A percentile compares a stretch with the other conserved stretches of the same genome.
Conservation (phyloP, 106 monocot species). For the Acorus gramineus region DNA sequence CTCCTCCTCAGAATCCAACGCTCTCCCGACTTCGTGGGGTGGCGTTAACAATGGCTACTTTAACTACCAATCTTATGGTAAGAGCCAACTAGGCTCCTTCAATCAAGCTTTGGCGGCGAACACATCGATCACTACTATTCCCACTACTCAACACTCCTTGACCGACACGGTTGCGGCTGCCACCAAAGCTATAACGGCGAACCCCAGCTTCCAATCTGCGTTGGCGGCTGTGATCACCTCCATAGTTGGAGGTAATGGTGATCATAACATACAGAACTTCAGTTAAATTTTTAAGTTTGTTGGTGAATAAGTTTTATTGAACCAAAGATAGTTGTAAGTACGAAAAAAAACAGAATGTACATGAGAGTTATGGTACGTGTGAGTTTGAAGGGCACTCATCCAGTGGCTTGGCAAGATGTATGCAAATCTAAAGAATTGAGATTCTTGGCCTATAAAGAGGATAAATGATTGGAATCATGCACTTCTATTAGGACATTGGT, state of each 20-base stretch:
- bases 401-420: no score
- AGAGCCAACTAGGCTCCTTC: background rate
- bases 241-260: constrained; percentile 23
- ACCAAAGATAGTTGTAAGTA: constrained; percentile 4
- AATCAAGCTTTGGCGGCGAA: constrained; percentile 12
- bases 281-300: constrained; percentile 2
- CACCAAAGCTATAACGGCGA: constrained; percentile 58
- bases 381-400: no score
- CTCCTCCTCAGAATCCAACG: constrained; percentile 10
- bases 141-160: constrained; percentile 1
- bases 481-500: no score
- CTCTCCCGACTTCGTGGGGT: constrained; percentile 19
- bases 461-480: no score
- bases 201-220: constrained; percentile 80
- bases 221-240: constrained; percentile 61
- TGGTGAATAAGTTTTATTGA: background rate
- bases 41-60: constrained; percentile 9
- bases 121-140: background rate
- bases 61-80: constrained; percentile 20
- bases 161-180: constrained; percentile 46
- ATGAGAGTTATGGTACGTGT: no score
- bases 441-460: no score
- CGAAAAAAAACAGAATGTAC: no score
- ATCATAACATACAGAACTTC: constrained; percentile 6
- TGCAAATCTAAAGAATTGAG: no score